Base-by-base conservation (phyloP, 1,284 basidiomycete species). In the Bondarzewia mesenterica region DNA sequence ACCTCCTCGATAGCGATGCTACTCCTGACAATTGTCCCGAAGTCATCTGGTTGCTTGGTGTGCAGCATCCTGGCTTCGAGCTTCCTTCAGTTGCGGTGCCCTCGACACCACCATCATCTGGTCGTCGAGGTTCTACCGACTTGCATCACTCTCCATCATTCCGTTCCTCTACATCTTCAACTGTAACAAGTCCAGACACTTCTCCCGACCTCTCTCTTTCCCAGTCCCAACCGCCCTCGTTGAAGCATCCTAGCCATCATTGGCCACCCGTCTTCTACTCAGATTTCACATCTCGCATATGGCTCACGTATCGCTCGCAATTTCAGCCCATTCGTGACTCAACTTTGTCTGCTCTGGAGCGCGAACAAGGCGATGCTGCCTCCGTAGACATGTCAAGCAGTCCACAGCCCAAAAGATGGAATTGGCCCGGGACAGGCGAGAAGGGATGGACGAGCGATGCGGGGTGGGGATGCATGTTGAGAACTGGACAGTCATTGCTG, bases 401-500 rank as follows among this genome's bases (percentile, higher is more conserved):
- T 53, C 69, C 75, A 47, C 68, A 68, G 47, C 53, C 62, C 16
- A 67, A 68, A 58, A 67, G 65, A 52, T 75, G 73, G 75, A 68
- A 69, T 47, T 78, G 75, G 69, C 69, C 69, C 12, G 60, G 72
- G 25, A 63, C 73, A 1, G 77, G 75, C 0, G 87, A 89, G 60
- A 85, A 84, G 58, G 87, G 86, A 0, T 85, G 92, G 78, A 91
- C 85, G n/a, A 89, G 80, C 55, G 95, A 99, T 70, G 75, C 91
- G 0, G 95, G 95, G 0, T 99, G 95, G 95, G 95, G 95, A 0
- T 99, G 95, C 65, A 98, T 99, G 95, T 66, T 98, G 23, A 71
- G 95, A 21, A 98, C 95, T 0, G 94, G 93, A 0, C 95, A 98
- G 68, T 90, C 88, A 57, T 63, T 99, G 52, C 72, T 99, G 15